Conservation (phyloP, 257 asterid genomes). For the Solanum chilense region DNA sequence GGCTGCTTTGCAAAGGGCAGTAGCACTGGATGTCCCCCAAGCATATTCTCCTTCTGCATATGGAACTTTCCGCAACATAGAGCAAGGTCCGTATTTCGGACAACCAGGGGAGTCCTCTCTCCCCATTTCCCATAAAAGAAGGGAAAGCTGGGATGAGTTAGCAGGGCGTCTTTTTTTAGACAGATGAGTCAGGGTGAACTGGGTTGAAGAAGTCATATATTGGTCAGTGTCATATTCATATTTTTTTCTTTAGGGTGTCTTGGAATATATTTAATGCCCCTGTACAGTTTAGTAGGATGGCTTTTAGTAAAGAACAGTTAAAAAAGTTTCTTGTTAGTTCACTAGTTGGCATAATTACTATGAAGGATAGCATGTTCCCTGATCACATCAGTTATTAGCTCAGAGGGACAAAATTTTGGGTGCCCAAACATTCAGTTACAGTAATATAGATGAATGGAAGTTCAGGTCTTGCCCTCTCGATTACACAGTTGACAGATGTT, state of each 20-base stretch:
- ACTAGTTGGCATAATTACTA: background rate
- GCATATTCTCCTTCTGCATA: slow-evolving; percentile 58
- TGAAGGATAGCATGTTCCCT: background rate
- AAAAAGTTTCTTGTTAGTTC: background rate
- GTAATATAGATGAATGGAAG: background rate
- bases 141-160: slow-evolving; percentile 14
- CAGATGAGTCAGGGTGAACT: background rate
- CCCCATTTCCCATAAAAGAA: background rate
- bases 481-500: background rate
- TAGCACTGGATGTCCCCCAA: slow-evolving; percentile 63
- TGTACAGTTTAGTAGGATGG: background rate
- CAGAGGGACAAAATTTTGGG: background rate
- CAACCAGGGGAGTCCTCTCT: slow-evolving; percentile 5
- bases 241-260: background rate
- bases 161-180: slow-evolving; percentile 5
- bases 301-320: background rate
- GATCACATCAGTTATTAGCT: background rate
- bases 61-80: slow-evolving; percentile 61
- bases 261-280: background rate
- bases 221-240: background rate
- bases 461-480: background rate
- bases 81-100: slow-evolving; percentile 40
- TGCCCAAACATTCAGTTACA: background rate
- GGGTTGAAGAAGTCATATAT: background rate
- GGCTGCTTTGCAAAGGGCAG: slow-evolving; percentile 80